Evolutionary conservation across 179 eudicot species (phyloP), one percentile per base, ranked within the genome.

Genomic region (Silene vulgaris): DNA sequence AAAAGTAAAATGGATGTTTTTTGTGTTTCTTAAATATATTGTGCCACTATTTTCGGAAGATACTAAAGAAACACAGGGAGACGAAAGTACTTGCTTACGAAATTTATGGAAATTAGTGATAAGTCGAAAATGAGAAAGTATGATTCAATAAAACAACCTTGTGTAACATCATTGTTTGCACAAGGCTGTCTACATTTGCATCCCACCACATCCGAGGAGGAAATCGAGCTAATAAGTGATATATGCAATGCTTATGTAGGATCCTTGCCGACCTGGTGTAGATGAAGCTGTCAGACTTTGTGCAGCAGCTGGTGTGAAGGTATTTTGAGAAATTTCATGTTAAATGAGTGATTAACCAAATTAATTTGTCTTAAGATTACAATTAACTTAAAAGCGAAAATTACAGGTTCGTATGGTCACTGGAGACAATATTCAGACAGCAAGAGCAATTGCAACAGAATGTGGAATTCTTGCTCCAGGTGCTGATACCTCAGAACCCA

Each of bases 261-360:
- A 94, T 85, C 98, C 98, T 77, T 92, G 98, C 74, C 92, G 97
- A n/a, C 91, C 97, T 32, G 97, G 97, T 76, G 98, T 92, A 64
- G 88, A 79, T 82, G 92, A 90, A 61, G 97, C 98, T 48, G 98
- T 94, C 74, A 83, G 82, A 77, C 66, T 90, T 16, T 94, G 97
- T 69, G 75, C 82, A 61, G 83, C 86, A 70, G 94, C 98, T 73
- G 98, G 98, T 74, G 95, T 94, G 60, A 88, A 89, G 98, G 98
- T 93, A 85, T 32, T 29, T n/a, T 14, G 23, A 30, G 21, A 60
- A 66, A 66, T 16, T 32, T 66, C 19, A 66, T 32, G 19, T 67
- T 17, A 16, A 67, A 45, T 69, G 37, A 32, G 57, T 21, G 62
- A 20, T 61, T 7, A 28, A 48, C 1, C 5, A 19, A 32, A 21